These are phyloP conservation scores for Saccharomyces paradoxus DNA, from an alignment of 805 yeast genomes.

Conservation along the genomic window DNA sequence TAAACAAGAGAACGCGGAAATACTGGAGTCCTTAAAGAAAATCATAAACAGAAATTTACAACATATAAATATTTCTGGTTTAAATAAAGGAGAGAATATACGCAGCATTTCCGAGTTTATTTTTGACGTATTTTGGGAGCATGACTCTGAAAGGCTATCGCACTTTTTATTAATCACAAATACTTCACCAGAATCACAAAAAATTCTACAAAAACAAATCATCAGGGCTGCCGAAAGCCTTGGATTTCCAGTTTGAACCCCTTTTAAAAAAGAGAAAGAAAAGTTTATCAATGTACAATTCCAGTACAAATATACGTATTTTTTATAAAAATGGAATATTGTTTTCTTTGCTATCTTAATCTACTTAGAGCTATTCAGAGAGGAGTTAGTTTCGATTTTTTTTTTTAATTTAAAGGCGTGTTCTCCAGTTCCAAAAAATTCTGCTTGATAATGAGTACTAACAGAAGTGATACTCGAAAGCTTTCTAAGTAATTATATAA, in stretches of 20 bases:
- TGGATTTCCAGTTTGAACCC: slow-evolving; percentile 13
- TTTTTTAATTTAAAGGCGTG: background rate
- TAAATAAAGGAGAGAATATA: slow-evolving; percentile 29
- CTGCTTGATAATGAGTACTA: background rate
- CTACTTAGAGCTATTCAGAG: background rate
- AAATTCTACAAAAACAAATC: slow-evolving; percentile 21
- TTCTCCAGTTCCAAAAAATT: background rate
- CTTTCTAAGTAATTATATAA: background rate
- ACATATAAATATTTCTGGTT: slow-evolving; percentile 28
- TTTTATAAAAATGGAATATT: background rate
- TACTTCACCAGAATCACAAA: slow-evolving; percentile 19
- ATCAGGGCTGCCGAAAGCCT: slow-evolving; percentile 20
- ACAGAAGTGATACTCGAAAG: background rate
- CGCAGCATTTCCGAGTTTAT: slow-evolving; percentile 31
- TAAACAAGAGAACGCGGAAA: slow-evolving; percentile 1
- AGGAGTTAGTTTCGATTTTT: too few relatives aligned
- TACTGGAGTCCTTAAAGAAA: slow-evolving; percentile 20
- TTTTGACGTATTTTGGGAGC: slow-evolving; percentile 31
- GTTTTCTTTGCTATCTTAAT: background rate
- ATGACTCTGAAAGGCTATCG: slow-evolving; percentile 20
- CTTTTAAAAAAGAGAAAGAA: background rate
- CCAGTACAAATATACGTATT: background rate
- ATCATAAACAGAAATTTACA: slow-evolving; percentile 28
- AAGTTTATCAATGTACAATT: background rate
- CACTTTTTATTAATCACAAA: slow-evolving; percentile 16